Base-by-base conservation (phyloP, 352 stramenopile species). In the Globisporangium splendens region DNA sequence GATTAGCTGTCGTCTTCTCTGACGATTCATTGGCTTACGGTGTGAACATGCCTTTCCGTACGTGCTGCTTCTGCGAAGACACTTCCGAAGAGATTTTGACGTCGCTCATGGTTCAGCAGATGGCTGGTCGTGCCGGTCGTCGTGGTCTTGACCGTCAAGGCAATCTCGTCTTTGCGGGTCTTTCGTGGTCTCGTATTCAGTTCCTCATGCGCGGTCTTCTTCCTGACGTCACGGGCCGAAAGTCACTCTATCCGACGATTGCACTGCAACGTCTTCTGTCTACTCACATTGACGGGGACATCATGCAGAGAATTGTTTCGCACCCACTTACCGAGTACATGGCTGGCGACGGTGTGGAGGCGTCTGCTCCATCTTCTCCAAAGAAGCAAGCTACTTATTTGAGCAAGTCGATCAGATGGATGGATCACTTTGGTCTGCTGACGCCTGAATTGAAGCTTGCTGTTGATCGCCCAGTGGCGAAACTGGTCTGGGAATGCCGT, bases 1-100 rank as follows among this genome's bases (percentile, higher is more conserved):
- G 97, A 63, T 75, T 99, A 13, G 96, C 94, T 2, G 96, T 99
- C 53, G 96, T 99, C 8, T 99, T 99, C 68, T 98, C 93, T 39
- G 96, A 99, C 68, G 92, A 98, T 61, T 98, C 96, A 22, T 81
- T 99, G 43, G 97, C 97, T 8, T 99, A 99, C 70, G 97, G 97
- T 77, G 96, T 99, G 0, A 99, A 99, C 85, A 99, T 99, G 97
- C 97, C 97, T 31, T 99, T 99, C 93, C 92, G 97, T 63, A 98
- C 95, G 22, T 98, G 96, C 68, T 89, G 97, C 54, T 99, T 99
- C 75, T 99, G 96, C 68, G 96, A 98, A 80, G 96, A 99, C 72
- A 98, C 98, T 66, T 88, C 95, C 38, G 68, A 89, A 43, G 80
- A 96, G 31, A 76, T 85, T 39, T 72, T 99, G 59, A 99, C 96